Evolutionary conservation across 257 asterid genomes (phyloP), one percentile per base, ranked within the genome.

Genomic region (Salvia rosmarinus): DNA sequence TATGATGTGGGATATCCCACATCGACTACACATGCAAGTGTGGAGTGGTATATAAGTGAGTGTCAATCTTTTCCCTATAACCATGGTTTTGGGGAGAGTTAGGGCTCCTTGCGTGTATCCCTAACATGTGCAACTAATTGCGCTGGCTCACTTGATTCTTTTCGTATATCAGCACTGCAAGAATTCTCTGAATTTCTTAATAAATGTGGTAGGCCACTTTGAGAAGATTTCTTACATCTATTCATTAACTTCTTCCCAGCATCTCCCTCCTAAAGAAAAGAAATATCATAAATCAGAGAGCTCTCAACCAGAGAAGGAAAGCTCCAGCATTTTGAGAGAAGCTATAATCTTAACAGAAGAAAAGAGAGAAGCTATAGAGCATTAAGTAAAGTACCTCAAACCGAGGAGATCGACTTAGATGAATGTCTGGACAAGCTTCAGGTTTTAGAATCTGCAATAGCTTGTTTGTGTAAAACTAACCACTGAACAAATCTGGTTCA

Each of bases 91-190:
- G n/a, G n/a, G n/a, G n/a, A n/a, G n/a, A n/a, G n/a, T n/a, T n/a
- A n/a, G n/a, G n/a, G n/a, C n/a, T n/a, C n/a, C n/a, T n/a, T n/a
- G n/a, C n/a, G n/a, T n/a, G n/a, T n/a, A n/a, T n/a, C n/a, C n/a
- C n/a, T n/a, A n/a, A 77, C 75, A 77, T 89, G 89, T 39, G 37
- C 77, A 56, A 85, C 73, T 52, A 91, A 87, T 74, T 85, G 96
- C 23, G 82, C 90, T 39, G 94, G 76, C 78, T 87, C 89, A 72
- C 88, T 86, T 67, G 84, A 86, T 71, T 95, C 95, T 80, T 83
- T 91, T 67, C 67, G 87, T 67, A 75, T 87, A 71, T 87, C 96
- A 73, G 79, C 83, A 75, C 82, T 67, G 35, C 82, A 83, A 67
- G 90, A 82, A 83, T 80, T 84, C 64, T 86, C 96, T 21, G 85